Percentiles rank a stretch among this genome's conserved stretches.
phyloP scores from a whole-genome alignment of 257 asterid genomes.

The Solanum bulbocastanum region DNA sequence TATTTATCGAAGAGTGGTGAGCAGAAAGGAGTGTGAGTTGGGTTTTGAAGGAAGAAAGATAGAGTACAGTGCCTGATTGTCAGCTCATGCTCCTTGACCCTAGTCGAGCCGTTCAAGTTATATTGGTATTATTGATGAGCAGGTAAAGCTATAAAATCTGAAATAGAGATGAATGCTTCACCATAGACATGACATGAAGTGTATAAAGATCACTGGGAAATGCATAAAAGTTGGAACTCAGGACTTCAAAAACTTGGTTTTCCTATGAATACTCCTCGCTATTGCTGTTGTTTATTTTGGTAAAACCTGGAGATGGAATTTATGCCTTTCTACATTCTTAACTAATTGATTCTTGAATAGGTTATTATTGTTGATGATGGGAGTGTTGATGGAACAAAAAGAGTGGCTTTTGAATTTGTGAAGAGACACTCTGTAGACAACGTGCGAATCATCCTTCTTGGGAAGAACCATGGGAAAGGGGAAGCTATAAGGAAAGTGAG shows the following conservation, averaged over 20 bases:
- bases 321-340: background rate
- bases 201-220: background rate
- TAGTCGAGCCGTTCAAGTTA: background rate
- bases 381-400: constrained; percentile 77
- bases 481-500: constrained; percentile 99
- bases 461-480: constrained; percentile 96
- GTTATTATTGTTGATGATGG: constrained; percentile 94
- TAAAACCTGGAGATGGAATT: background rate
- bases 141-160: background rate
- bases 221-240: background rate
- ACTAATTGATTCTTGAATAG: constrained; percentile 28
- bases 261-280: background rate
- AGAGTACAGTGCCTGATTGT: background rate
- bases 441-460: constrained; percentile 84
- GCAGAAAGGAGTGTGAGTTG: background rate
- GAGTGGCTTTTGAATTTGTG: constrained; percentile 82
- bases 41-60: background rate
- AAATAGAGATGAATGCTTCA: background rate
- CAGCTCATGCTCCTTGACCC: background rate
- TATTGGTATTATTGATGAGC: background rate
- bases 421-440: constrained; percentile 71
- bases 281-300: background rate
- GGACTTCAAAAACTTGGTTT: background rate
- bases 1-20: background rate
- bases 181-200: background rate